These are phyloP conservation scores for Onygenales sp. DNA, from an alignment of 2,329 filamentous ascomycete species.

Conservation along the genomic window DNA sequence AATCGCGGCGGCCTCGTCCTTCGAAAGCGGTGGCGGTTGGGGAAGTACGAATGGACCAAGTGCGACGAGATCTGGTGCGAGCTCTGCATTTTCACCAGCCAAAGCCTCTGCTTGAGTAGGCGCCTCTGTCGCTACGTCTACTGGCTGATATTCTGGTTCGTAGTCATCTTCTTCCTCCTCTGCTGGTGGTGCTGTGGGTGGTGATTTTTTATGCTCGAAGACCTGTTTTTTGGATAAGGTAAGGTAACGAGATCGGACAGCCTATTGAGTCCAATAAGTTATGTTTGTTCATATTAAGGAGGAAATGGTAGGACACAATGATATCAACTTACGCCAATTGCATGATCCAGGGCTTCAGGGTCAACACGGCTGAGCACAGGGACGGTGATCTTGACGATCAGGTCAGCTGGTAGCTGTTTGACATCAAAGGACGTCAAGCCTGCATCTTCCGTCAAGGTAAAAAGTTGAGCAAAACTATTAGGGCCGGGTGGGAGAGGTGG, in stretches of 20 bases:
- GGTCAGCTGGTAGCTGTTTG: slow-evolving; percentile 61
- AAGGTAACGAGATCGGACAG: slow-evolving; percentile 29
- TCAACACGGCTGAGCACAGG: slow-evolving; percentile 67
- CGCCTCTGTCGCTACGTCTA: slow-evolving; percentile 40
- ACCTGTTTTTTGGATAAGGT: slow-evolving; percentile 28
- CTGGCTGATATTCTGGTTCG: slow-evolving; percentile 73
- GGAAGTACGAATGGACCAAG: slow-evolving; percentile 72
- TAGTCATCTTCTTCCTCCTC: slow-evolving; percentile 79
- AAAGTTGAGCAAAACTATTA: slow-evolving; percentile 72
- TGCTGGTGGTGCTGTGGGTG: slow-evolving; percentile 19
- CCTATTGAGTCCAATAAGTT: slow-evolving; percentile 15
- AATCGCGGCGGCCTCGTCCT: slow-evolving; percentile 61
- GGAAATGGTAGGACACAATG: background rate
- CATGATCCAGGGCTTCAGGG: slow-evolving; percentile 56
- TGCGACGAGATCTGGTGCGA: slow-evolving; percentile 49
- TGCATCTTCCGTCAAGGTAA: slow-evolving; percentile 69
- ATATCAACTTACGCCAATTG: slow-evolving; percentile 52
- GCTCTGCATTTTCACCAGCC: slow-evolving; percentile 60
- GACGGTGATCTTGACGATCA: slow-evolving; percentile 74
- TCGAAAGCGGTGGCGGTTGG: slow-evolving; percentile 62
- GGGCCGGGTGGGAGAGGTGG: slow-evolving; percentile 66
- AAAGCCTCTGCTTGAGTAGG: slow-evolving; percentile 58
- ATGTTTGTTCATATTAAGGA: background rate
- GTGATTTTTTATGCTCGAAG: slow-evolving; percentile 11
- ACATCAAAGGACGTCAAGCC: slow-evolving; percentile 75